Percentiles rank a stretch among this genome's conserved stretches.
Evolutionary conservation across 805 yeast genomes (phyloP).

Genomic region (Clavispora vitiphila): DNA sequence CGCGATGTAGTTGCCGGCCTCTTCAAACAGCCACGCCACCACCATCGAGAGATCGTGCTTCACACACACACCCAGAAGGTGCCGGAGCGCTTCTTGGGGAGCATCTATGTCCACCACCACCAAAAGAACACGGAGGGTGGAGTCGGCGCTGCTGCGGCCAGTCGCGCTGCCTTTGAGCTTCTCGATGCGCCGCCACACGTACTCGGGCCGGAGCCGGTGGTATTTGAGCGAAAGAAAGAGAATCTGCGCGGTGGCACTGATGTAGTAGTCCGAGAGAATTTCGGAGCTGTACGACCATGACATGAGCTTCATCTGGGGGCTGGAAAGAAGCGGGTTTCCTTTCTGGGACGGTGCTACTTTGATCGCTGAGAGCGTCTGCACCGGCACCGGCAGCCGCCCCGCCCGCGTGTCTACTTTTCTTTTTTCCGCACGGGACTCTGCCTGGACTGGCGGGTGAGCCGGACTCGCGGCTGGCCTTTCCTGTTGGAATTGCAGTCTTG

Average conservation of each 20-base stretch:
- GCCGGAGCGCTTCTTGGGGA: slow-evolving; percentile 44
- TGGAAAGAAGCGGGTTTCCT: slow-evolving; percentile 64
- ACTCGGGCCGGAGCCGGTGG: slow-evolving; percentile 73
- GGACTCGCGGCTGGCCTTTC: no score
- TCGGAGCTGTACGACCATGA: slow-evolving; percentile 52
- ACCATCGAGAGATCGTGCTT: slow-evolving; percentile 46
- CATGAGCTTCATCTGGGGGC: slow-evolving; percentile 43
- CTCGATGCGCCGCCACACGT: slow-evolving; percentile 51
- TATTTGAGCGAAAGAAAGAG: slow-evolving; percentile 65
- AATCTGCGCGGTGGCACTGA: slow-evolving; percentile 51
- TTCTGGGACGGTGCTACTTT: slow-evolving; percentile 62
- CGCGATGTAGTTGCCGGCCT: slow-evolving; percentile 41
- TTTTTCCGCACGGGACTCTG: no score
- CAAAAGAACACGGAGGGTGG: slow-evolving; percentile 48
- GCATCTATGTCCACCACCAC: slow-evolving; percentile 64
- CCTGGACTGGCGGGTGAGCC: no score
- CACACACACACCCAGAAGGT: slow-evolving; percentile 43
- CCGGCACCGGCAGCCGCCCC: no score
- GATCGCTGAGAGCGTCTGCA: slow-evolving; percentile 30
- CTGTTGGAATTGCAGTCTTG: no score
- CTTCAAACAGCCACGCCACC: slow-evolving; percentile 50
- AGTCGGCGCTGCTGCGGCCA: slow-evolving; percentile 20
- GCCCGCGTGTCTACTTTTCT: no score
- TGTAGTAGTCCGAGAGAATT: slow-evolving; percentile 57
- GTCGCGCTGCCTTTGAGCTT: slow-evolving; percentile 34